A percentile compares a stretch with the other conserved stretches of the same genome.
These are phyloP conservation scores for Saprolegnia parasitica DNA, from an alignment of 352 stramenopile genomes.

Conservation along the genomic window DNA sequence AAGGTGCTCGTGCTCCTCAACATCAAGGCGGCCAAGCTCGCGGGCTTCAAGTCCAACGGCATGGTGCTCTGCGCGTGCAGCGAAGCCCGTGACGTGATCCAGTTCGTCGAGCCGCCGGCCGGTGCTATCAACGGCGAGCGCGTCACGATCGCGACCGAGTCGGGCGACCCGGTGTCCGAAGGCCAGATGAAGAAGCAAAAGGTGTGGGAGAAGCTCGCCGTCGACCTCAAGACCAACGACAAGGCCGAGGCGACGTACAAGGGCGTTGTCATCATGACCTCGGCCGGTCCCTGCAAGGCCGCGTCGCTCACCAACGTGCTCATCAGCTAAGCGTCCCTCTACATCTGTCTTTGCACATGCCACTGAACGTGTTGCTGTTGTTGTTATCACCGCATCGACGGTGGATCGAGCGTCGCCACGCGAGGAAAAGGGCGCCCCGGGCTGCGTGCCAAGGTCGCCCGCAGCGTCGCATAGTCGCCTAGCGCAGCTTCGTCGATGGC, in stretches of 20 bases:
- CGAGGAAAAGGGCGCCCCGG: too few species aligned
- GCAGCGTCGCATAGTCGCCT: neutral
- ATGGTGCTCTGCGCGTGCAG: constrained; percentile 96
- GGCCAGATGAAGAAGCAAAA: constrained; percentile 88
- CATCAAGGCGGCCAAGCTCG: constrained; percentile 96
- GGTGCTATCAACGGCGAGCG: constrained; percentile 90
- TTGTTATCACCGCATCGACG: neutral
- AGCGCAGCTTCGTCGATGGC: neutral
- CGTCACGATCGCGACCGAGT: constrained; percentile 79
- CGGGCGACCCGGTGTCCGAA: constrained; percentile 61
- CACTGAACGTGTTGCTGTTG: too few species aligned
- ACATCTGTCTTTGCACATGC: neutral
- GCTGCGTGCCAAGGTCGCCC: neutral
- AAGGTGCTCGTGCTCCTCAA: constrained; percentile 97
- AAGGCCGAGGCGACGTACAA: constrained; percentile 76
- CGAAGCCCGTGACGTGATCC: constrained; percentile 86
- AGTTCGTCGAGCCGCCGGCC: constrained; percentile 92
- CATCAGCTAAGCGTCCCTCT: constrained; percentile 50
- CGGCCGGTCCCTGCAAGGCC: constrained; percentile 49
- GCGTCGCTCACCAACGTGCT: constrained; percentile 60
- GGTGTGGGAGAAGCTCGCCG: constrained; percentile 69
- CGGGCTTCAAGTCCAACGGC: constrained; percentile 93
- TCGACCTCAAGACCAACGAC: constrained; percentile 64
- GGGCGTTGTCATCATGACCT: constrained; percentile 64
- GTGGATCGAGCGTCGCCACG: too few species aligned